phyloP scores from a whole-genome alignment of 2,329 filamentous ascomycete genomes.

The Venturia carpophila region DNA sequence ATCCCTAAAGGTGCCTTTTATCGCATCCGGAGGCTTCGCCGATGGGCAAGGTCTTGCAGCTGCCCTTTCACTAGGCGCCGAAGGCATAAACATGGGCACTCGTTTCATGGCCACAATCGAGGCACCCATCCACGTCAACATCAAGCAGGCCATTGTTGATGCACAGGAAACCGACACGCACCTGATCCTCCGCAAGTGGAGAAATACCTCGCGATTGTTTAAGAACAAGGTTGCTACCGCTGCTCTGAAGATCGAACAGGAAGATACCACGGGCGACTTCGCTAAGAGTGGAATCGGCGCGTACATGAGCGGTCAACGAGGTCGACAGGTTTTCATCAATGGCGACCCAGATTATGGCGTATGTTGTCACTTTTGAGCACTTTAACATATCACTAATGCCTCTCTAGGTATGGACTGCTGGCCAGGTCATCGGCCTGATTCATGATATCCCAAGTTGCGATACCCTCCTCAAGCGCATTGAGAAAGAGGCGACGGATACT shows the following conservation, averaged over 20 bases:
- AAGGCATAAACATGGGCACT: conserved; percentile 97
- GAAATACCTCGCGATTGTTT: conserved; percentile 82
- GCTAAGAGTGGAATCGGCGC: conserved; percentile 79
- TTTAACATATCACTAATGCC: conserved; percentile 18
- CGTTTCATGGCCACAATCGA: conserved; percentile 95
- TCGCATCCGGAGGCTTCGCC: conserved; percentile 90
- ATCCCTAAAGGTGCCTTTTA: conserved; percentile 77
- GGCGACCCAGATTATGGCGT: conserved; percentile 87
- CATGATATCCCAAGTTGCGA: conserved; percentile 28
- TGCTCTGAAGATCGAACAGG: conserved; percentile 73
- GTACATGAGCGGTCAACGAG: conserved; percentile 82
- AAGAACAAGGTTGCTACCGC: conserved; percentile 80
- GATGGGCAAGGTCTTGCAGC: conserved; percentile 91
- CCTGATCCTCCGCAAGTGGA: conserved; percentile 82
- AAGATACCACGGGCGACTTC: conserved; percentile 80
- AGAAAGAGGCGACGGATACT: conserved; percentile 26
- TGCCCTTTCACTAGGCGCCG: conserved; percentile 79
- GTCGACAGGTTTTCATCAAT: conserved; percentile 82
- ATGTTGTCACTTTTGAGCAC: conserved; percentile 35
- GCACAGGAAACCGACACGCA: conserved; percentile 87
- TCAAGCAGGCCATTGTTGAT: conserved; percentile 87
- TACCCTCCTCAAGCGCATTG: conserved; percentile 26
- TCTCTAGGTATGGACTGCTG: conserved; percentile 83
- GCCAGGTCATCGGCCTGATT: conserved; percentile 71
- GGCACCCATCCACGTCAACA: conserved; percentile 82